phyloP scores from a whole-genome alignment of 2,329 filamentous ascomycete species.

The Drechslerella dactyloides region DNA sequence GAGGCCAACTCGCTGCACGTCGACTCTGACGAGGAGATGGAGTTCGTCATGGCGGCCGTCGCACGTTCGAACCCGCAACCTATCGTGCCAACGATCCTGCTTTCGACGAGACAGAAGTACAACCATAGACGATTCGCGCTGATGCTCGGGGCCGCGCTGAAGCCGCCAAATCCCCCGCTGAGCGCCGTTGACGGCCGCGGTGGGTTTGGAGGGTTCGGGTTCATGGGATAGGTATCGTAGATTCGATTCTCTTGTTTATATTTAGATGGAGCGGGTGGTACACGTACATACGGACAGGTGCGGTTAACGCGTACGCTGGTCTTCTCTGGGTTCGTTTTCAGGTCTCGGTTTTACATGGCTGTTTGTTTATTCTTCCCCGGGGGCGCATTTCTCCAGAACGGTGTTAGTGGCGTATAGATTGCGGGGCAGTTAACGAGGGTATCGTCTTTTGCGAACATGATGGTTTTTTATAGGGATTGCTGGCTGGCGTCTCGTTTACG shows the following conservation, averaged over 20 bases:
- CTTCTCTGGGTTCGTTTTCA: not conserved
- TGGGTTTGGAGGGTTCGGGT: conserved; percentile 44
- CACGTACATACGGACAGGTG: conserved; percentile 5
- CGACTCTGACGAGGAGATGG: conserved; percentile 93
- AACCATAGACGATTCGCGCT: conserved; percentile 69
- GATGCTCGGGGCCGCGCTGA: conserved; percentile 71
- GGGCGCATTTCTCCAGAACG: no score
- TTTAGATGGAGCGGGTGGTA: not conserved
- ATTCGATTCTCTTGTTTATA: conserved; percentile 8
- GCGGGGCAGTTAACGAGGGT: no score
- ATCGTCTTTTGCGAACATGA: no score
- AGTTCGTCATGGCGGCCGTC: conserved; percentile 82
- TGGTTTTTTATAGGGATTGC: no score
- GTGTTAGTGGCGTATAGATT: no score
- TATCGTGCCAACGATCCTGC: conserved; percentile 70
- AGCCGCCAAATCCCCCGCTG: conserved; percentile 55
- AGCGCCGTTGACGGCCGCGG: conserved; percentile 33
- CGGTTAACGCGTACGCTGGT: not conserved
- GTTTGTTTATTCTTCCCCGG: no score
- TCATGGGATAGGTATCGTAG: conserved; percentile 28
- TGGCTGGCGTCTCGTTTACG: no score
- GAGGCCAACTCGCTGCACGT: conserved; percentile 80
- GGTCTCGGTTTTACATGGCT: not conserved
- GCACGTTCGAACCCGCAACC: conserved; percentile 78
- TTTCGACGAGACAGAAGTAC: conserved; percentile 69